Evolutionary conservation across 2,329 filamentous ascomycete species (phyloP).

Genomic region (Xylaria sp.): DNA sequence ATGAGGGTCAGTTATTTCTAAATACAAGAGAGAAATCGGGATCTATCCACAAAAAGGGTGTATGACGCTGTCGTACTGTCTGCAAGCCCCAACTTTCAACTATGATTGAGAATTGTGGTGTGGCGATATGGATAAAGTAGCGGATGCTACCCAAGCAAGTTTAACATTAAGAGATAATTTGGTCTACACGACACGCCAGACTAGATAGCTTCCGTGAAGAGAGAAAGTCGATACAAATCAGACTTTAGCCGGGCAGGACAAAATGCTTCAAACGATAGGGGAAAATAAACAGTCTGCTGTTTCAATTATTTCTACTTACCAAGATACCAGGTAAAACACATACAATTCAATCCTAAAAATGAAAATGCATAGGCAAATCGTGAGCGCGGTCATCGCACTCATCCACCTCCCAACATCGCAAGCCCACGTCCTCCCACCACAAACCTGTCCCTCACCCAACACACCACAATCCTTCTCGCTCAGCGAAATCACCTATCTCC

Average conservation of each 20-base stretch:
- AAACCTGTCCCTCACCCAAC: slow-evolving; percentile 1
- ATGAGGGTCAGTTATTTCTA: not conserved
- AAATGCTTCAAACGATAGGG: not conserved
- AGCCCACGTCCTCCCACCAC: not conserved
- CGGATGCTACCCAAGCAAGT: slow-evolving; percentile 19
- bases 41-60: not conserved
- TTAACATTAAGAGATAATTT: not conserved
- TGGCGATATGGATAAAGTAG: slow-evolving; percentile 32
- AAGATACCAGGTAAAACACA: not conserved
- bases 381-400: not conserved
- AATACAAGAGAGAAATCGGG: not conserved
- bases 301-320: not conserved
- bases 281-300: not conserved
- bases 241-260: slow-evolving; percentile 24
- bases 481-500: slow-evolving; percentile 21
- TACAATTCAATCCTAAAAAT: not conserved
- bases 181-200: not conserved
- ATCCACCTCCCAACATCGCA: not conserved
- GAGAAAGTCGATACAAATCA: not conserved
- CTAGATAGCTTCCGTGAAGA: slow-evolving; percentile 1
- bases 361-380: slow-evolving; percentile 12
- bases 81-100: not conserved
- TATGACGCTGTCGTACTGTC: not conserved
- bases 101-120: slow-evolving; percentile 12
- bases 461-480: slow-evolving; percentile 20